Conservation (phyloP, 2,329 filamentous ascomycete species). For the Purpureocillium lavendulum region DNA sequence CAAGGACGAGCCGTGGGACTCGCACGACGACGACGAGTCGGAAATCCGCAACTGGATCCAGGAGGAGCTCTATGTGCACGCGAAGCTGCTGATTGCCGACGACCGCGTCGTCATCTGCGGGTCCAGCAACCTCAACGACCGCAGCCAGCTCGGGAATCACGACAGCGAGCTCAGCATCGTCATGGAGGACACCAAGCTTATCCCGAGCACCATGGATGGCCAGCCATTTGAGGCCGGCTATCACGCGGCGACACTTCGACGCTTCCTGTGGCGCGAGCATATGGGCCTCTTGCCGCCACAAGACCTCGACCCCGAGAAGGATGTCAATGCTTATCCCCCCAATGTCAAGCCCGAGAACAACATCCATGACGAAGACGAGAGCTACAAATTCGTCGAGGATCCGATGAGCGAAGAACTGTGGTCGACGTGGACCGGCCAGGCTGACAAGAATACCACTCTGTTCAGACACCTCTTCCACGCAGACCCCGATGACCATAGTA, state of each 20-base stretch:
- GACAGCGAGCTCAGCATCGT: constrained; percentile 88
- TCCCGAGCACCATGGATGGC: constrained; percentile 72
- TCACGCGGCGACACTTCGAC: constrained; percentile 71
- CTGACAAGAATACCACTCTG: constrained; percentile 62
- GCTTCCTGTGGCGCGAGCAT: constrained; percentile 86
- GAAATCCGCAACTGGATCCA: constrained; percentile 89
- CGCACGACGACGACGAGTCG: constrained; percentile 50
- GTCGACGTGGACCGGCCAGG: constrained; percentile 60
- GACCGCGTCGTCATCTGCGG: constrained; percentile 80
- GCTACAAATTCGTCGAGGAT: constrained; percentile 59
- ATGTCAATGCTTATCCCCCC: constrained; percentile 68
- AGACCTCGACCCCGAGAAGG: constrained; percentile 54
- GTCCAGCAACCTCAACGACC: constrained; percentile 86
- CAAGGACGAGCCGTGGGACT: constrained; percentile 69
- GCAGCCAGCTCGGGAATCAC: constrained; percentile 77
- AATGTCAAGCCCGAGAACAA: constrained; percentile 59
- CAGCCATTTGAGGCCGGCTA: constrained; percentile 68
- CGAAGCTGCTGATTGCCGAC: constrained; percentile 83
- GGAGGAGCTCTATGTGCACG: constrained; percentile 93
- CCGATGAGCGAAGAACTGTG: constrained; percentile 60
- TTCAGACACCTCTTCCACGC: constrained; percentile 79
- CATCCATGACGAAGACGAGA: constrained; percentile 49
- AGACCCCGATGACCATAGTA: constrained; percentile 80
- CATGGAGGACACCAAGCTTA: constrained; percentile 69
- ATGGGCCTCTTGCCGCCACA: constrained; percentile 73